Percentiles rank a stretch among this genome's conserved stretches.
Conservation (phyloP, 495 filamentous ascomycete genomes). For the Hyaloscypha finlandica region DNA sequence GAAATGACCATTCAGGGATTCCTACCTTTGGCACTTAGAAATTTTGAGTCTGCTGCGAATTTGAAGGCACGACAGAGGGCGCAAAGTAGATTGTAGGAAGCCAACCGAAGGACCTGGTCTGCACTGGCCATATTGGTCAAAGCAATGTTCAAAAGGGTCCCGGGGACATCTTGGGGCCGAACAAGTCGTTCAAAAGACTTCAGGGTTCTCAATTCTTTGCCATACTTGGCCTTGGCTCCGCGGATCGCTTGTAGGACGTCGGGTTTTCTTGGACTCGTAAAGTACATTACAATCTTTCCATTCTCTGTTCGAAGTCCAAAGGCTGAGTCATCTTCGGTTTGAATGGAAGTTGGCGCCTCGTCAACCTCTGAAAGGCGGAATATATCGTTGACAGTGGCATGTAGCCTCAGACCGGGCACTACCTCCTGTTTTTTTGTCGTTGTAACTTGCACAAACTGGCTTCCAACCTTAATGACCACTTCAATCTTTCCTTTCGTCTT, state of each 20-base stretch:
- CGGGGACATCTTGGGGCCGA: conserved; percentile 67
- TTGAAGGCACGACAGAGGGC: conserved; percentile 65
- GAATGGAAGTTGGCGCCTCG: conserved; percentile 61
- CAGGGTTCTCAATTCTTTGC: conserved; percentile 56
- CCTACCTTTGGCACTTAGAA: conserved; percentile 59
- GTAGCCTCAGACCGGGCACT: conserved; percentile 55
- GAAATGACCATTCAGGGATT: not conserved
- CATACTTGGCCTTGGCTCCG: conserved; percentile 57
- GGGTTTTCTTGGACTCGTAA: conserved; percentile 59
- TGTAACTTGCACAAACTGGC: conserved; percentile 67
- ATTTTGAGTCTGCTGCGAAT: conserved; percentile 58
- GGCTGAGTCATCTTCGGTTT: conserved; percentile 65
- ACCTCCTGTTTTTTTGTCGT: conserved; percentile 67
- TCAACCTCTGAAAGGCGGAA: conserved; percentile 65
- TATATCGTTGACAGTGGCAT: conserved; percentile 65
- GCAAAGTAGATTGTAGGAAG: conserved; percentile 64
- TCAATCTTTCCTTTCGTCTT: conserved; percentile 68
- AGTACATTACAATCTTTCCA: conserved; percentile 68
- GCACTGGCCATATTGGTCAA: conserved; percentile 62
- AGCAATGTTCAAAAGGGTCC: conserved; percentile 64
- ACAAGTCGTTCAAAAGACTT: conserved; percentile 62
- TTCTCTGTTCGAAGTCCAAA: conserved; percentile 67
- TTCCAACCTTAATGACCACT: conserved; percentile 64
- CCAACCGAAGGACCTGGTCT: conserved; percentile 56
- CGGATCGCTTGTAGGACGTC: conserved; percentile 63